These are phyloP conservation scores for Cucumis variabilis DNA, from an alignment of 331 rosid species.

Conservation along the genomic window DNA sequence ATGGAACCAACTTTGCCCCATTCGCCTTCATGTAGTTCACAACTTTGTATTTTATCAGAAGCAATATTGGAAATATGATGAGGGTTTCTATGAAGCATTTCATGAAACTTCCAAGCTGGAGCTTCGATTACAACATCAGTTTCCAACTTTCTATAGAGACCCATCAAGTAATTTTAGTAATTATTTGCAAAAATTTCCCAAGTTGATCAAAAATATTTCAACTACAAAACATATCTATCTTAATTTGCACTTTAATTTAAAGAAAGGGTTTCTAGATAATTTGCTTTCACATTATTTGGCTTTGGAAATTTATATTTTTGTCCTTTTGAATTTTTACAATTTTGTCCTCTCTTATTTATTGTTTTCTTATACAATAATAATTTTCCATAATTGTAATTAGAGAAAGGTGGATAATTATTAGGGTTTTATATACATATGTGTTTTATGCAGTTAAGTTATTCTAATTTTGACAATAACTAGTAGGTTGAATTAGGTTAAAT, in stretches of 20 bases:
- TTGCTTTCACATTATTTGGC: background rate
- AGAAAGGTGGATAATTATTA: too few relatives aligned
- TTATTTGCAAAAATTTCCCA: background rate
- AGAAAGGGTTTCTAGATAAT: background rate
- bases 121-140: constrained; percentile 44
- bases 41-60: constrained; percentile 36
- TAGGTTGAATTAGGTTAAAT: too few relatives aligned
- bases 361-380: too few relatives aligned
- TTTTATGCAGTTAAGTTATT: too few relatives aligned
- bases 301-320: background rate
- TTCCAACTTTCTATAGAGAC: constrained; percentile 44
- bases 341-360: too few relatives aligned
- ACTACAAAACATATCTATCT: too few relatives aligned
- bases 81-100: constrained; percentile 40
- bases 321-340: background rate
- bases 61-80: constrained; percentile 45
- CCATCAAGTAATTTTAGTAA: background rate
- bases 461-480: too few relatives aligned
- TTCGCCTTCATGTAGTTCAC: constrained; percentile 49
- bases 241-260: background rate
- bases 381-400: too few relatives aligned
- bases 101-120: constrained; percentile 41
- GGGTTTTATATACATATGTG: too few relatives aligned
- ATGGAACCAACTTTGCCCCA: constrained; percentile 53
- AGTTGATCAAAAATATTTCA: background rate